Conservation (phyloP, 805 yeast genomes). For the Candida ovalis region DNA sequence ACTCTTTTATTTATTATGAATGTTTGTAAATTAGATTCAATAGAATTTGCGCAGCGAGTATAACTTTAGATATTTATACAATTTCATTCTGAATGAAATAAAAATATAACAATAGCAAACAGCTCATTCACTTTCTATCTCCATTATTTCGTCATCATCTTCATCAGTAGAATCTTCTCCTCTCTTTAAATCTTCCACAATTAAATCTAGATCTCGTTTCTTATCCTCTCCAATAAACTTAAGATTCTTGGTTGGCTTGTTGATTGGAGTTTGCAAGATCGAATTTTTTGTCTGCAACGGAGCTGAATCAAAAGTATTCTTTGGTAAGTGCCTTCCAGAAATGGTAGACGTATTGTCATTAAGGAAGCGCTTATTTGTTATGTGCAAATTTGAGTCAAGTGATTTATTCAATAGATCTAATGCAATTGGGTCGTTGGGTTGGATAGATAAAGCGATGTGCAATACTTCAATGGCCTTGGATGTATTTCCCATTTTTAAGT, state of each 20-base stretch:
- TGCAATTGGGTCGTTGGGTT: constrained; percentile 82
- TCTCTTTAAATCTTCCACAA: constrained; percentile 38
- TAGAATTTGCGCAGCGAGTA: too few species aligned
- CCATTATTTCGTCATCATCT: constrained; percentile 54
- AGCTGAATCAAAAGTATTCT: background rate
- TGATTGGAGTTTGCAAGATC: constrained; percentile 20
- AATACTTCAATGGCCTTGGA: constrained; percentile 69
- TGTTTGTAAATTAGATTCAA: too few species aligned
- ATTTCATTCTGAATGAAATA: too few species aligned
- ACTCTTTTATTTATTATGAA: too few species aligned
- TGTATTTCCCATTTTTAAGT: constrained; percentile 63
- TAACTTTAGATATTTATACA: too few species aligned
- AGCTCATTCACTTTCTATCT: constrained; percentile 49
- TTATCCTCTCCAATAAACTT: constrained; percentile 28
- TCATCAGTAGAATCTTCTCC: constrained; percentile 42
- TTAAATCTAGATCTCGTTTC: constrained; percentile 29
- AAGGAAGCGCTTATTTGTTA: constrained; percentile 18
- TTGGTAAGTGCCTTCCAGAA: background rate
- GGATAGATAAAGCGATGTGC: constrained; percentile 75
- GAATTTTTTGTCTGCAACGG: constrained; percentile 4
- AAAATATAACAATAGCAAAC: too few species aligned
- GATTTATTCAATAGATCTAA: constrained; percentile 79
- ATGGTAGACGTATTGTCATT: constrained; percentile 8
- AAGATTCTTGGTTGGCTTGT: constrained; percentile 17
- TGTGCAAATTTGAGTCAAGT: constrained; percentile 49